Evolutionary conservation across 306 rosid genomes (phyloP).

Genomic region (Prunus padus): DNA sequence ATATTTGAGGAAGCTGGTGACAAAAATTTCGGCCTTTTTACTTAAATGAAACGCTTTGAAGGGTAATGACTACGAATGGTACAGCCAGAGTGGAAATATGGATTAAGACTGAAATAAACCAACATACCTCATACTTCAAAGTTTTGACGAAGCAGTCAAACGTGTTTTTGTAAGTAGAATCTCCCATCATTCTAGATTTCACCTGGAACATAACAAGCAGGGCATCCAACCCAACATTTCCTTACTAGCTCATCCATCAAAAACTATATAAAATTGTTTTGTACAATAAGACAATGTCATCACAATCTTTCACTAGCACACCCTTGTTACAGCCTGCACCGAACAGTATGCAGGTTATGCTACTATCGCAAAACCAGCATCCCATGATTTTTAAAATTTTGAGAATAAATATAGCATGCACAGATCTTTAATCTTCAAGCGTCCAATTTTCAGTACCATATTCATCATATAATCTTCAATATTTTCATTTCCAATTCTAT

Average conservation of each 20-base stretch:
- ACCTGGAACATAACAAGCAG: conserved; percentile 56
- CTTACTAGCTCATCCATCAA: conserved; percentile 29
- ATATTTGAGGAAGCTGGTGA: conserved; percentile 10
- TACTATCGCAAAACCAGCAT: conserved; percentile 12
- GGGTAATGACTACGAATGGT: background rate
- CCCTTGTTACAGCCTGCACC: conserved; percentile 27
- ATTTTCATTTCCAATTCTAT: background rate
- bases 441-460: background rate
- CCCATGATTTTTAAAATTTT: background rate
- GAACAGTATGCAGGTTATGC: conserved; percentile 12
- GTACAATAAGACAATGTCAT: conserved; percentile 23
- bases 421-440: background rate
- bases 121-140: conserved; percentile 69
- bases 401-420: background rate
- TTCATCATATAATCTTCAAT: background rate
- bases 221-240: conserved; percentile 31
- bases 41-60: background rate
- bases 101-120: conserved; percentile 17
- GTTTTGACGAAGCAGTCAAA: conserved; percentile 91
- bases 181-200: conserved; percentile 99
- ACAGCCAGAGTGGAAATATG: background rate
- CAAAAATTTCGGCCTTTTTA: background rate
- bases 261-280: conserved; percentile 31
- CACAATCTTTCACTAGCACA: conserved; percentile 29
- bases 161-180: conserved; percentile 80